Conservation (phyloP, 441 rosid genomes). For the Erodium chrysanthum region DNA sequence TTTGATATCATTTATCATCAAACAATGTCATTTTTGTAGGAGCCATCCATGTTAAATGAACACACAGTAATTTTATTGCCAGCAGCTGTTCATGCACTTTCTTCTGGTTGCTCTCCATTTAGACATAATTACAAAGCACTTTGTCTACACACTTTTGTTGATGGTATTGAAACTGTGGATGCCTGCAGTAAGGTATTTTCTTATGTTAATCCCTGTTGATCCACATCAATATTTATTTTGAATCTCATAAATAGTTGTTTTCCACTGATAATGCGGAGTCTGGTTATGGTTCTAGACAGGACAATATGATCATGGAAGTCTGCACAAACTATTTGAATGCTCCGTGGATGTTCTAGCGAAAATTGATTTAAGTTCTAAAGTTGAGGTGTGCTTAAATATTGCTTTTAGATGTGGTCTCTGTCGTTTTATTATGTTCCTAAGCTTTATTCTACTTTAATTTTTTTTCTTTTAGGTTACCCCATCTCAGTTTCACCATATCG, state of each 20-base stretch:
- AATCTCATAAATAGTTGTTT: constrained; percentile 19
- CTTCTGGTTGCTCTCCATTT: constrained; percentile 60
- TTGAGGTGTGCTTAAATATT: constrained; percentile 41
- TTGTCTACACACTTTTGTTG: constrained; percentile 29
- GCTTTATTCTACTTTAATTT: constrained; percentile 17
- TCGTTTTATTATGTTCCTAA: constrained; percentile 2
- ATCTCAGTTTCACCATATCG: constrained; percentile 34
- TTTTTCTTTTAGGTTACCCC: constrained; percentile 35
- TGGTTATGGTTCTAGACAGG: constrained; percentile 37
- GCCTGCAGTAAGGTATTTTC: constrained; percentile 40
- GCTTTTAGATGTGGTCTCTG: constrained; percentile 12
- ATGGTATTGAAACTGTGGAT: constrained; percentile 38
- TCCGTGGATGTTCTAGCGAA: constrained; percentile 71
- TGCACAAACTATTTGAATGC: constrained; percentile 55
- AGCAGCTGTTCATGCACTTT: constrained; percentile 70
- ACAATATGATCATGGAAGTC: constrained; percentile 39
- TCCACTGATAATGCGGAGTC: constrained; percentile 22
- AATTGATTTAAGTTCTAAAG: constrained; percentile 31
- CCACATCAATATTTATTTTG: constrained; percentile 8
- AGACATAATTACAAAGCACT: constrained; percentile 29
- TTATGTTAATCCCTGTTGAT: constrained; percentile 19
- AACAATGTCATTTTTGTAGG: constrained; percentile 37
- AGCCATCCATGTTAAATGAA: constrained; percentile 44
- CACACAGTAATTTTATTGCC: constrained; percentile 55
- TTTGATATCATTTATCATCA: constrained; percentile 7